Percentiles rank a stretch among this genome's conserved stretches.
These are phyloP conservation scores for Papilionanthe hybrid DNA, from an alignment of 116 monocot species.

Conservation along the genomic window DNA sequence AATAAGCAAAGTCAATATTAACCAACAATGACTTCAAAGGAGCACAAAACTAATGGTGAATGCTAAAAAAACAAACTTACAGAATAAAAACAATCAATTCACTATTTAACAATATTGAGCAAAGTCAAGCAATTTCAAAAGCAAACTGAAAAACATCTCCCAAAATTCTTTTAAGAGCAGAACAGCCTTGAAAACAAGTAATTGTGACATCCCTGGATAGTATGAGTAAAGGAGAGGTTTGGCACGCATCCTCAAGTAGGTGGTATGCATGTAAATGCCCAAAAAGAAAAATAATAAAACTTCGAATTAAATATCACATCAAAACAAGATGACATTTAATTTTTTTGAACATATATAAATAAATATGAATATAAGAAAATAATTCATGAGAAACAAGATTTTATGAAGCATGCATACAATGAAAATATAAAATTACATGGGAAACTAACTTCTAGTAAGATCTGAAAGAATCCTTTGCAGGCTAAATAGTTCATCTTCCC, in stretches of 20 bases:
- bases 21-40: not conserved
- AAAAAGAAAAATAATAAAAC: too few relatives aligned
- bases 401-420: too few relatives aligned
- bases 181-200: slow-evolving; percentile 82
- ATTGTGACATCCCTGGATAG: slow-evolving; percentile 74
- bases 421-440: too few relatives aligned
- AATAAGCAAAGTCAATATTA: not conserved
- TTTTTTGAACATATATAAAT: too few relatives aligned
- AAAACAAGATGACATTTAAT: too few relatives aligned
- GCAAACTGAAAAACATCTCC: not conserved
- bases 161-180: slow-evolving; percentile 48
- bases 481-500: not conserved
- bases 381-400: too few relatives aligned
- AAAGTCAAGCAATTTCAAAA: not conserved
- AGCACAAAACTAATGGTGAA: not conserved
- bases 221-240: slow-evolving; percentile 71
- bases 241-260: slow-evolving; percentile 60
- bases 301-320: too few relatives aligned
- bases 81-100: not conserved
- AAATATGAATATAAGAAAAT: not conserved
- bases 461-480: not conserved
- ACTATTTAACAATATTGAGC: not conserved
- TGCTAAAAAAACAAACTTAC: slow-evolving; percentile 4
- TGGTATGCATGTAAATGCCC: too few relatives aligned
- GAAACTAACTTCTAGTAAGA: not conserved